Conservation (phyloP, 2,329 filamentous ascomycete species). For the Geosmithia morbida region DNA sequence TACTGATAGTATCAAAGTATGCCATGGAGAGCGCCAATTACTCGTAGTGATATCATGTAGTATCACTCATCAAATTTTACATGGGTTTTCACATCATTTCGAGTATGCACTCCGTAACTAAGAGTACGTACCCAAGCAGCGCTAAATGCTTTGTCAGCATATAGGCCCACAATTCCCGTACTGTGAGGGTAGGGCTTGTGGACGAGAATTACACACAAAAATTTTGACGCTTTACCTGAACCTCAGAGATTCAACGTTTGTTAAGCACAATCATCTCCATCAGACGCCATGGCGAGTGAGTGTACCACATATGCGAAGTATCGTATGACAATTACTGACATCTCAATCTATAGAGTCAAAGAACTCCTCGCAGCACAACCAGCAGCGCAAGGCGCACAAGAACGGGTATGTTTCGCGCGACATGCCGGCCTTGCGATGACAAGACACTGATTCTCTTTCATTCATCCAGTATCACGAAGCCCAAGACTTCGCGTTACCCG, state of each 20-base stretch:
- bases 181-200: conserved; percentile 1
- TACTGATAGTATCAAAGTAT: too few species aligned
- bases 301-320: conserved; percentile 5
- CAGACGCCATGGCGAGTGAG: conserved; percentile 27
- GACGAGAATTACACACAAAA: conserved; percentile 10
- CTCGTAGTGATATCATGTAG: too few species aligned
- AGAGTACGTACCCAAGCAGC: background rate
- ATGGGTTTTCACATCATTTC: too few species aligned
- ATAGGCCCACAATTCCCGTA: background rate
- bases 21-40: too few species aligned
- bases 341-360: conserved; percentile 63
- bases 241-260: background rate
- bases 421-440: background rate
- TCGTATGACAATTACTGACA: background rate
- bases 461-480: conserved; percentile 88
- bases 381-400: conserved; percentile 95
- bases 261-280: conserved; percentile 6
- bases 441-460: background rate
- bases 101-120: too few species aligned
- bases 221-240: conserved; percentile 8
- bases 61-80: too few species aligned
- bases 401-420: conserved; percentile 62
- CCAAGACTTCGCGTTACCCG: conserved; percentile 96
- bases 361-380: conserved; percentile 99
- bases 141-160: background rate